phyloP scores from a whole-genome alignment of 768 basidiomycete species.

The Psilocybe subaeruginosa region DNA sequence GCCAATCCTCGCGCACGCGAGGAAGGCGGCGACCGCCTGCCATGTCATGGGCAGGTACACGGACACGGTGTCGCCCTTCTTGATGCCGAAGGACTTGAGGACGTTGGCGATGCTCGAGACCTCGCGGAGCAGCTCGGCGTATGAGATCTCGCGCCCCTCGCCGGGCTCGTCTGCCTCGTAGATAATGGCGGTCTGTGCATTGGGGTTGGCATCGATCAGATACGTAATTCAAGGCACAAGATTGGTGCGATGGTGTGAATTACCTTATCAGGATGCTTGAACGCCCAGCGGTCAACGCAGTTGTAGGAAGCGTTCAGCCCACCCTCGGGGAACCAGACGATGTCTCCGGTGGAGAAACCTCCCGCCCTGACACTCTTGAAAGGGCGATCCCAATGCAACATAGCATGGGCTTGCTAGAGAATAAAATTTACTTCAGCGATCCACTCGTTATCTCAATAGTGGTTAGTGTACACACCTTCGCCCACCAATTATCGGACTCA shows the following conservation, averaged over 20 bases:
- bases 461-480: slow-evolving; percentile 52
- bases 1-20: slow-evolving; percentile 96
- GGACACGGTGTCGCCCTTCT: slow-evolving; percentile 95
- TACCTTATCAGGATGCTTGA: slow-evolving; percentile 83
- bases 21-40: slow-evolving; percentile 95
- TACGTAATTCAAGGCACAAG: neutral
- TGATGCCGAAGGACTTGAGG: slow-evolving; percentile 85
- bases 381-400: slow-evolving; percentile 85
- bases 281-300: slow-evolving; percentile 96
- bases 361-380: slow-evolving; percentile 89
- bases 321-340: slow-evolving; percentile 97
- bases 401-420: slow-evolving; percentile 67
- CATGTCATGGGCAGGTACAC: slow-evolving; percentile 93
- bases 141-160: slow-evolving; percentile 76
- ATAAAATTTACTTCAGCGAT: slow-evolving; percentile 3
- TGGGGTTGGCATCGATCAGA: neutral
- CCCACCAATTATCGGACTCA: slow-evolving; percentile 88
- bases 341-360: slow-evolving; percentile 81
- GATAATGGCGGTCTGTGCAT: slow-evolving; percentile 83
- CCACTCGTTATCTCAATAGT: neutral
- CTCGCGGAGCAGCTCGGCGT: slow-evolving; percentile 85
- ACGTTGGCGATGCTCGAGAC: slow-evolving; percentile 92
- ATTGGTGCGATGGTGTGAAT: slow-evolving; percentile 10
- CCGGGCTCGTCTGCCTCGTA: slow-evolving; percentile 97
- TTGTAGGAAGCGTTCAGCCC: slow-evolving; percentile 94